Conservation (phyloP, 2,329 filamentous ascomycete species). For the Ceratocystis lukuohia region DNA sequence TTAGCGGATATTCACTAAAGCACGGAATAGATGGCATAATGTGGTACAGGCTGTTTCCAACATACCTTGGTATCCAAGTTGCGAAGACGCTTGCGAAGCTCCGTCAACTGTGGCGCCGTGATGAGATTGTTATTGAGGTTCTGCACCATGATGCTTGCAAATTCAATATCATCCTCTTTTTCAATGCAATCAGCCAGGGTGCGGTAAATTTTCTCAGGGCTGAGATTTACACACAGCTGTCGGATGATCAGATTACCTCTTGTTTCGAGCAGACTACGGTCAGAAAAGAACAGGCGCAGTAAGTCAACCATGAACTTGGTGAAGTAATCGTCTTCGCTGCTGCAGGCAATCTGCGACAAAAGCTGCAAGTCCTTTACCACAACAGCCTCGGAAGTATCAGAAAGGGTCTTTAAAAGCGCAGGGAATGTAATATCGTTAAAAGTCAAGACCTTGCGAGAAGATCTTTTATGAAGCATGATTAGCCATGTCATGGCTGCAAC, state of each 20-base stretch:
- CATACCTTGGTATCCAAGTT: conserved; percentile 74
- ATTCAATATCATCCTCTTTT: conserved; percentile 95
- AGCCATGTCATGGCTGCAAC: conserved; percentile 92
- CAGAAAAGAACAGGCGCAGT: conserved; percentile 87
- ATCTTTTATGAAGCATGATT: conserved; percentile 94
- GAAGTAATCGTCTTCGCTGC: conserved; percentile 96
- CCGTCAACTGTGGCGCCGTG: conserved; percentile 84
- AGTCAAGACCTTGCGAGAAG: conserved; percentile 79
- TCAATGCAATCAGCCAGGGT: conserved; percentile 93
- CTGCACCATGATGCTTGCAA: conserved; percentile 98
- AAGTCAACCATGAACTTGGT: conserved; percentile 97
- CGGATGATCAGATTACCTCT: conserved; percentile 92
- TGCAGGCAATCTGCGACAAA: conserved; percentile 87
- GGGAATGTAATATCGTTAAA: conserved; percentile 98
- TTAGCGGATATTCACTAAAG: neutral
- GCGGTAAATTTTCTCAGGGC: conserved; percentile 87
- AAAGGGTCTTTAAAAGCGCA: conserved; percentile 86
- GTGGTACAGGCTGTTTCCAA: neutral
- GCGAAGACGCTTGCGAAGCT: conserved; percentile 75
- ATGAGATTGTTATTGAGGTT: conserved; percentile 99
- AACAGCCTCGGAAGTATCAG: conserved; percentile 86
- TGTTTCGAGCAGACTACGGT: conserved; percentile 78
- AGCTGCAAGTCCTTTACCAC: conserved; percentile 90
- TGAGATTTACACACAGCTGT: conserved; percentile 83
- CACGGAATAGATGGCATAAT: neutral